Conservation (phyloP, 306 rosid species). For the Lagenaria siceraria region DNA sequence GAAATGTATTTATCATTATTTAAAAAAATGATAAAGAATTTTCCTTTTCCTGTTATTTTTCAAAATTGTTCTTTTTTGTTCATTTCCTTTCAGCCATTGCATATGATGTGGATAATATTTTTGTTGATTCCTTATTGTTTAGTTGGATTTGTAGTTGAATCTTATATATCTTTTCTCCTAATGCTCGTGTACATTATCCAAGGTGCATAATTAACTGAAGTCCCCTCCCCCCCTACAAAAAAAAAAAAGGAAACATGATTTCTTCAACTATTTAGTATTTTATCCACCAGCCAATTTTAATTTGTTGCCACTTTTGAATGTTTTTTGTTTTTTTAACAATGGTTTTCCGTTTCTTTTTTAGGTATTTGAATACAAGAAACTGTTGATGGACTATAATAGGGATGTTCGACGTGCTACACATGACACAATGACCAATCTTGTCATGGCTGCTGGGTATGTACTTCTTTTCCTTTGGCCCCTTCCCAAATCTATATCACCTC, state of each 20-base stretch:
- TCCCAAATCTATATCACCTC: background rate
- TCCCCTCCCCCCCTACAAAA: too few relatives aligned
- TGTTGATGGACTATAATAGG: constrained; percentile 89
- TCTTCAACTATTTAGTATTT: background rate
- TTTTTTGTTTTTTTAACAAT: background rate
- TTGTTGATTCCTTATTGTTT: background rate
- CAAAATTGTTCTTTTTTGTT: too few relatives aligned
- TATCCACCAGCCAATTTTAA: background rate
- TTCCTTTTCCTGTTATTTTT: too few relatives aligned
- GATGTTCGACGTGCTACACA: constrained; percentile 90
- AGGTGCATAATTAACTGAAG: background rate
- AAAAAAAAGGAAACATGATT: background rate
- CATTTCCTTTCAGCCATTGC: too few relatives aligned
- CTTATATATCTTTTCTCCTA: background rate
- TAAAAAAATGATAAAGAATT: too few relatives aligned
- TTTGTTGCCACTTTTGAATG: background rate
- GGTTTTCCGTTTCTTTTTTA: constrained; percentile 21
- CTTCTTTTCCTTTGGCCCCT: constrained; percentile 9
- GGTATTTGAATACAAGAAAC: constrained; percentile 87
- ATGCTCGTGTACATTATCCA: background rate
- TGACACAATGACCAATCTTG: constrained; percentile 76
- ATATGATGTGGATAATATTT: too few relatives aligned
- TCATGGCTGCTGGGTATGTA: constrained; percentile 54
- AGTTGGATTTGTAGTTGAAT: background rate
- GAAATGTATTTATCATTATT: too few relatives aligned